These are phyloP conservation scores for Xylariaceae sp. DNA, from an alignment of 2,329 filamentous ascomycete species.

Conservation along the genomic window DNA sequence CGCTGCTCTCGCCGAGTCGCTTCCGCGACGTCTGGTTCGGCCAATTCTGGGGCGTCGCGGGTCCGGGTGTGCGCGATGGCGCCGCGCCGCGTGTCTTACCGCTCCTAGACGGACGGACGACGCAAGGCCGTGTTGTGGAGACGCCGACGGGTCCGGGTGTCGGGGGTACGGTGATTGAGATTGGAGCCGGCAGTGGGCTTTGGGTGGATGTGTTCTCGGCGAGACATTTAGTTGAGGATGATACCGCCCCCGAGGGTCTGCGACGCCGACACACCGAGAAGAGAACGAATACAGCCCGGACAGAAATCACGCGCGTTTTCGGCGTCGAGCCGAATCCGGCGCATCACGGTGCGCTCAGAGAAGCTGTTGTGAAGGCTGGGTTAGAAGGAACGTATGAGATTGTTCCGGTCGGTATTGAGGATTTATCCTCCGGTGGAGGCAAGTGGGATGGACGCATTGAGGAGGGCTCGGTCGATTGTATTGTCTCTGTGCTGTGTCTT, in stretches of 20 bases:
- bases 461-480: constrained; percentile 50
- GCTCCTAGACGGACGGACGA: constrained; percentile 47
- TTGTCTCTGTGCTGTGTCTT: constrained; percentile 57
- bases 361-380: constrained; percentile 45
- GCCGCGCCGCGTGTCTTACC: constrained; percentile 45
- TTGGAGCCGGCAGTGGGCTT: constrained; percentile 57
- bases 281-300: constrained; percentile 10
- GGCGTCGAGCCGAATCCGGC: constrained; percentile 59
- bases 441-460: constrained; percentile 43
- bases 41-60: constrained; percentile 53
- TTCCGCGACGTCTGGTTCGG: constrained; percentile 53
- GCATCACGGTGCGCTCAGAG: constrained; percentile 45
- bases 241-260: not conserved
- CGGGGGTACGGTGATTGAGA: constrained; percentile 52
- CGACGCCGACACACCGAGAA: not conserved
- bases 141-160: constrained; percentile 37
- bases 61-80: constrained; percentile 44
- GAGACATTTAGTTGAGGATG: constrained; percentile 1
- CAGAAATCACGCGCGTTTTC: constrained; percentile 45
- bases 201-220: constrained; percentile 51
- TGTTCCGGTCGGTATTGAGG: constrained; percentile 53
- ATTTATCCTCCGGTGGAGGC: constrained; percentile 35
- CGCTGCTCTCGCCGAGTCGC: constrained; percentile 34
- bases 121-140: constrained; percentile 34
- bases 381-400: constrained; percentile 56